Base-by-base conservation (phyloP, 345 rosid species). In the Melaleuca quinquenervia region DNA sequence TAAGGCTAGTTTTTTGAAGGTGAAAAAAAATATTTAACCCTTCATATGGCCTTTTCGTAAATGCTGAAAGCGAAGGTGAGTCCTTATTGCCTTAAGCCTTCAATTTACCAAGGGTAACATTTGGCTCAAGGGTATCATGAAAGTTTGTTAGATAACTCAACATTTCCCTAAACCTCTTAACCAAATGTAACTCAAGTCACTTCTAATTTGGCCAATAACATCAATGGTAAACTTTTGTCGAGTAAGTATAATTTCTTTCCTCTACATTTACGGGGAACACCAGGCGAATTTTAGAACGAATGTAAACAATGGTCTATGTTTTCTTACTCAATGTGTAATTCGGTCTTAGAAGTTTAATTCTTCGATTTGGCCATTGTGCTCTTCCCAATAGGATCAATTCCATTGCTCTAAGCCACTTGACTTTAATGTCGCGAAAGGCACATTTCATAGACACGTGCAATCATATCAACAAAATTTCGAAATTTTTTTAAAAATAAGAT, bases 311-410 rank as follows among this genome's bases (percentile, higher is more conserved):
- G 0, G 0, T 10, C 29, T 8, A 0, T 58, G 8, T 58, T n/a
- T 14, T n/a, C 32, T n/a, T 58, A 11, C 14, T 58, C 15, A n/a
- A 12, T 13, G n/a, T n/a, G 12, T 7, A 58, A 26, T 26, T 26
- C 12, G 0, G n/a, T 54, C n/a, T 22, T 22, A 0, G 11, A 21
- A 26, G 9, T 26, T 5, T 26, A 11, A 5, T 26, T 56, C 26
- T 56, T 11, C 0, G 1, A 6, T 56, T 26, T 56, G 62, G 29
- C 12, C 1, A 11, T 56, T 56, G 13, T 26, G 3, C 1, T 56
- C 22, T 56, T 26, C 64, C 5, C 14, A 1, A 1, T 0, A 5
- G 7, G 64, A 11, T 56, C 15, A 0, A 26, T 26, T 56, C 26
- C 13, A 56, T 56, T 56, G 10, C 6, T 26, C 64, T 56, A 26